Evolutionary conservation across 2,329 filamentous ascomycete species (phyloP).

Genomic region (Fusarium sp.): DNA sequence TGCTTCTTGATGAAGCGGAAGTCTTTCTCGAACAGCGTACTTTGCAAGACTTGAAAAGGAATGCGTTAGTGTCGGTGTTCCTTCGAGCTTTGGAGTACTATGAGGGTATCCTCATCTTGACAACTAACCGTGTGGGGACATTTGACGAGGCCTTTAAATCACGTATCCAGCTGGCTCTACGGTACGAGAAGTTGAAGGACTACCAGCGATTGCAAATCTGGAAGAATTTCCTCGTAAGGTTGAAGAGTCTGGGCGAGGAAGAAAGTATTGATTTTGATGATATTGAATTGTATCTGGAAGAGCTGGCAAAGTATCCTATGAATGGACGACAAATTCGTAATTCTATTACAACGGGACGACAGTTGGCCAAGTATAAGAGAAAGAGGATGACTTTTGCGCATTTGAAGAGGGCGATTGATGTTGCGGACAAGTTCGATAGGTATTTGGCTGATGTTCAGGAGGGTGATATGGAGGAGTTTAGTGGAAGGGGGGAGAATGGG

Average conservation of each 20-base stretch:
- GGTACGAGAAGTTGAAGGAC: neutral
- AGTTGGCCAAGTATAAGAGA: neutral
- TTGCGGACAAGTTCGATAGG: conserved; percentile 12
- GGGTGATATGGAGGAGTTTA: neutral
- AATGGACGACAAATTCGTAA: conserved; percentile 21
- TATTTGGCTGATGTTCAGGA: conserved; percentile 12
- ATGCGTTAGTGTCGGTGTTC: neutral
- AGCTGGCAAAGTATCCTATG: neutral
- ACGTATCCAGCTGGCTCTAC: neutral
- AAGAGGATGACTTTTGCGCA: conserved; percentile 5
- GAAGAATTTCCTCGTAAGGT: neutral
- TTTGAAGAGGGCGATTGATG: conserved; percentile 2
- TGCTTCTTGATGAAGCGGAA: conserved; percentile 8
- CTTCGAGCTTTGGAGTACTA: conserved; percentile 11
- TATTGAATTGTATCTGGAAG: neutral
- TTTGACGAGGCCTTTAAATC: conserved; percentile 23
- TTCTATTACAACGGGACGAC: conserved; percentile 6
- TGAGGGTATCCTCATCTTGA: neutral
- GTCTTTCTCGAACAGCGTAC: conserved; percentile 10
- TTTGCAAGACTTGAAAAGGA: neutral
- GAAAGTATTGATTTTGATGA: conserved; percentile 1
- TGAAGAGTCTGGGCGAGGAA: neutral
- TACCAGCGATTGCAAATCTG: conserved; percentile 4
- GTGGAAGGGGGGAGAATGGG: neutral
- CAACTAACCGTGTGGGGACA: conserved; percentile 5